Evolutionary conservation across 768 basidiomycete species (phyloP).

Genomic region (Boletus vinaceobasis): DNA sequence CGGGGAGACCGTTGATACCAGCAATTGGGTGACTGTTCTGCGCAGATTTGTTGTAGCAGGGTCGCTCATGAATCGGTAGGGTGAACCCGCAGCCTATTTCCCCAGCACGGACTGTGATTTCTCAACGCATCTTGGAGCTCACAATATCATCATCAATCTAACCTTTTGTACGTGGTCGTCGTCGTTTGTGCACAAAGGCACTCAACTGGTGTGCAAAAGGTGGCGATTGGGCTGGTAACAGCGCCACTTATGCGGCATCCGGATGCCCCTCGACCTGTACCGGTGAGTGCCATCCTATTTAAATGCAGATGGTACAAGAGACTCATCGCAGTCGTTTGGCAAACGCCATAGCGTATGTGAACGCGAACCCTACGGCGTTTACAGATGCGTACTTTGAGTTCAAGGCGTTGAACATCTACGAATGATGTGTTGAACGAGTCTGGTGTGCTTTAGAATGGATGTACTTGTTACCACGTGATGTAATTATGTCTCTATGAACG

Average conservation of each 20-base stretch:
- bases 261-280: slow-evolving; percentile 26
- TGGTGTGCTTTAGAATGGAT: neutral
- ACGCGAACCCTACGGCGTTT: neutral
- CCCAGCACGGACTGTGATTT: slow-evolving; percentile 60
- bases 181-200: slow-evolving; percentile 2
- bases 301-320: neutral
- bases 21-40: slow-evolving; percentile 15
- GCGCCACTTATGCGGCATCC: slow-evolving; percentile 10
- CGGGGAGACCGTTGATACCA: slow-evolving; percentile 9
- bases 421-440: neutral
- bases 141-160: slow-evolving; percentile 43
- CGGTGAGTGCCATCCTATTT: slow-evolving; percentile 13
- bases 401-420: slow-evolving; percentile 1
- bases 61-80: slow-evolving; percentile 32
- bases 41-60: neutral
- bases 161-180: slow-evolving; percentile 10
- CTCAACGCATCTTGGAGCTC: slow-evolving; percentile 43
- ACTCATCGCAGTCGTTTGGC: neutral
- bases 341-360: neutral
- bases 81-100: slow-evolving; percentile 58
- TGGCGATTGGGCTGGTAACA: slow-evolving; percentile 24
- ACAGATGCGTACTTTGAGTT: slow-evolving; percentile 6
- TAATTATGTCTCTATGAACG: neutral
- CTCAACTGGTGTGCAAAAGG: slow-evolving; percentile 4
- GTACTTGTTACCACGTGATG: neutral